Conservation (phyloP, 2,329 filamentous ascomycete genomes). For the Stagonosporopsis rhizophila region DNA sequence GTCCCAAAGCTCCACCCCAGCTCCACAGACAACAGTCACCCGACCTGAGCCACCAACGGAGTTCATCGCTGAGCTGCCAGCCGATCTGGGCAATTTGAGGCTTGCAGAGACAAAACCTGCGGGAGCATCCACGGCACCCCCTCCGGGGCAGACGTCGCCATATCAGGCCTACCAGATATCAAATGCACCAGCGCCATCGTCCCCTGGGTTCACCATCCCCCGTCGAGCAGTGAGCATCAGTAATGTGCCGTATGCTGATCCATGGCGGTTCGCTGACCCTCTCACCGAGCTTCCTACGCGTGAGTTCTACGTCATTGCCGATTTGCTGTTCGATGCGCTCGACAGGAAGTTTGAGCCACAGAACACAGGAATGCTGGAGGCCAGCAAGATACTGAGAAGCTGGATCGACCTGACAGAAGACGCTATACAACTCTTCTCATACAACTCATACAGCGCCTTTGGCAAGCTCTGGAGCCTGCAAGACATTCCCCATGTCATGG, state of each 20-base stretch:
- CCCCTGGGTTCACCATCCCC: slow-evolving; percentile 35
- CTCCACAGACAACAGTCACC: slow-evolving; percentile 12
- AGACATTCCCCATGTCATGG: slow-evolving; percentile 45
- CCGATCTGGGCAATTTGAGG: slow-evolving; percentile 39
- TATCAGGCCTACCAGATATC: slow-evolving; percentile 43
- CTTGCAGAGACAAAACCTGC: slow-evolving; percentile 27
- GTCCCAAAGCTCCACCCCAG: slow-evolving; percentile 23
- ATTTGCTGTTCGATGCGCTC: slow-evolving; percentile 44
- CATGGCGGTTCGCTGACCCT: slow-evolving; percentile 45
- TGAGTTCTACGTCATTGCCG: slow-evolving; percentile 47
- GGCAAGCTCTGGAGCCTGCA: slow-evolving; percentile 44
- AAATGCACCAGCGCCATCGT: slow-evolving; percentile 24
- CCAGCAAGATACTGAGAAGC: slow-evolving; percentile 41
- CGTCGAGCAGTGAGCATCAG: slow-evolving; percentile 40
- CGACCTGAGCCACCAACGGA: slow-evolving; percentile 27
- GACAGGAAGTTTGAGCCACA: slow-evolving; percentile 45
- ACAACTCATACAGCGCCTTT: slow-evolving; percentile 40
- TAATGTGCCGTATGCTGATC: slow-evolving; percentile 39
- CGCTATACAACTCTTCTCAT: slow-evolving; percentile 35
- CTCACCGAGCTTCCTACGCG: slow-evolving; percentile 43
- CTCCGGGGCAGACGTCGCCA: slow-evolving; percentile 16
- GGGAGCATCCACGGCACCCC: slow-evolving; percentile 4
- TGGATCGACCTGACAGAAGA: slow-evolving; percentile 42
- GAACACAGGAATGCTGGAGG: slow-evolving; percentile 46
- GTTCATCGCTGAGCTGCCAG: slow-evolving; percentile 47